A percentile compares a stretch with the other conserved stretches of the same genome.
phyloP scores from a whole-genome alignment of 2,329 filamentous ascomycete genomes.

The Colletotrichum higginsianum region DNA sequence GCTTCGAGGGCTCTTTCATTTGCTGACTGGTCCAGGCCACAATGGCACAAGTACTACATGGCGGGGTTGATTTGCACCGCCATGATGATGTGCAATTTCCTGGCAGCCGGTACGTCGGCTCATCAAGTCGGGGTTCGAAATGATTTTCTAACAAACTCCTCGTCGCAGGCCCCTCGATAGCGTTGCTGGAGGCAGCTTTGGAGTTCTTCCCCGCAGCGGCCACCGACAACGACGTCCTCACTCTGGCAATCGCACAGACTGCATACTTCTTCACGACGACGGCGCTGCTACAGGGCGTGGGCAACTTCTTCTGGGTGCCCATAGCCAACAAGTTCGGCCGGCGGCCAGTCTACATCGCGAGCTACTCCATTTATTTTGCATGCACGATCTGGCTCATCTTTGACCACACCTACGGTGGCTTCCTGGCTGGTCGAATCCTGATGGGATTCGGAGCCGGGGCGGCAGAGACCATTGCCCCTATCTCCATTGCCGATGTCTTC shows the following conservation, averaged over 20 bases:
- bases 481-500: conserved; percentile 69
- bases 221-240: conserved; percentile 48
- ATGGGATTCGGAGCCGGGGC: conserved; percentile 69
- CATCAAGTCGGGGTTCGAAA: background rate
- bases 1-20: background rate
- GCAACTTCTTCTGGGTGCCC: conserved; percentile 64
- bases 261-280: conserved; percentile 69
- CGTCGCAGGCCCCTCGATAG: conserved; percentile 60
- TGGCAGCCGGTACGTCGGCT: conserved; percentile 61
- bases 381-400: conserved; percentile 60
- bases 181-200: conserved; percentile 62
- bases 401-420: conserved; percentile 57
- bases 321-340: conserved; percentile 62
- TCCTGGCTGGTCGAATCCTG: conserved; percentile 63
- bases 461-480: conserved; percentile 65
- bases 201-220: conserved; percentile 61
- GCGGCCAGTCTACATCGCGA: conserved; percentile 59
- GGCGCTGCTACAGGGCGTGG: conserved; percentile 63
- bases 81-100: conserved; percentile 70
- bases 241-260: conserved; percentile 56
- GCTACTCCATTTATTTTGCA: conserved; percentile 60
- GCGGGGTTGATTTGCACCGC: conserved; percentile 65
- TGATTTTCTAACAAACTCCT: conserved; percentile 9
- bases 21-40: conserved; percentile 51
- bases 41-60: conserved; percentile 65